Evolutionary conservation across 371 early-diverging fungal genomes (phyloP).

Genomic region (Zychaea mexicana): DNA sequence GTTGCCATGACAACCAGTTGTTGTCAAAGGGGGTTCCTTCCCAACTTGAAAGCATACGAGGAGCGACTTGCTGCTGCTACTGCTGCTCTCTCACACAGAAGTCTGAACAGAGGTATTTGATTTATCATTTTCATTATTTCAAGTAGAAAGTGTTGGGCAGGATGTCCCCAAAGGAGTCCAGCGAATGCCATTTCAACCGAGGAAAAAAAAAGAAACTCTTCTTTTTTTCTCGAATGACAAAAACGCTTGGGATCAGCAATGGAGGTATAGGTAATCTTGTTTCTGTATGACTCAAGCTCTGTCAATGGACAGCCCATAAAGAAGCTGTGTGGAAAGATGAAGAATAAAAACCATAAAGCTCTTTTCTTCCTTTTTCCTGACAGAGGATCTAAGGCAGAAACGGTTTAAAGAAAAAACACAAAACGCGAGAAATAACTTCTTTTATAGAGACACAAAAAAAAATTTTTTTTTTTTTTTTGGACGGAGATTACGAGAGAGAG

Average conservation of each 20-base stretch:
- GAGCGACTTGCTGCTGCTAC: too few relatives aligned
- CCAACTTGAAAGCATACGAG: too few relatives aligned
- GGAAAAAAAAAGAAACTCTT: not conserved
- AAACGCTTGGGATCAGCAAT: slow-evolving; percentile 28
- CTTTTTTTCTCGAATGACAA: slow-evolving; percentile 12
- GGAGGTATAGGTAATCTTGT: slow-evolving; percentile 49
- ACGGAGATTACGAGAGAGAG: not conserved
- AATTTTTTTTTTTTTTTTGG: not conserved
- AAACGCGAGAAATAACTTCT: not conserved
- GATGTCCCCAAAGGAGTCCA: slow-evolving; percentile 45
- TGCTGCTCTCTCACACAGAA: too few relatives aligned
- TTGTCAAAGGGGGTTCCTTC: too few relatives aligned
- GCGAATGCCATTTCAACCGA: slow-evolving; percentile 20
- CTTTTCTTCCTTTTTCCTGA: slow-evolving; percentile 23
- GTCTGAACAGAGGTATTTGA: too few relatives aligned
- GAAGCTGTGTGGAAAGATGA: slow-evolving; percentile 27
- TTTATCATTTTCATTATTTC: slow-evolving; percentile 19
- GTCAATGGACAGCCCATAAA: slow-evolving; percentile 37
- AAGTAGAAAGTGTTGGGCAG: too few relatives aligned
- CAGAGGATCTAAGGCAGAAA: slow-evolving; percentile 55
- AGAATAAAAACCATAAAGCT: not conserved
- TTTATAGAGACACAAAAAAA: not conserved
- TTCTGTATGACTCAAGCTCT: slow-evolving; percentile 54
- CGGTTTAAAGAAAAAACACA: slow-evolving; percentile 14
- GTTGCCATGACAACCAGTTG: too few relatives aligned